phyloP scores from a whole-genome alignment of 345 rosid genomes.

The Orychophragmus violaceus region DNA sequence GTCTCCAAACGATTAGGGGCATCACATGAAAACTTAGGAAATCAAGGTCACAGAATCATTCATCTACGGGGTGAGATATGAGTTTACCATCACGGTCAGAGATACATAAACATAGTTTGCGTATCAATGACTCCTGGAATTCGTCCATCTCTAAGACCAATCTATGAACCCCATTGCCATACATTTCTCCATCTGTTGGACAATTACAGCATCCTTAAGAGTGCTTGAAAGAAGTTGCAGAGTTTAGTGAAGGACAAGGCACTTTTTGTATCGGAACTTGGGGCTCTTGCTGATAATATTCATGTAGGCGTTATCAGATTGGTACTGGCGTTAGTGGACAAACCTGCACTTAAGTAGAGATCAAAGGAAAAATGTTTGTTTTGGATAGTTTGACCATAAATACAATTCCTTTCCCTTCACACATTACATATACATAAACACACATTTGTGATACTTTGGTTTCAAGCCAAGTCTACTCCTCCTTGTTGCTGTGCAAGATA shows the following conservation, averaged over 20 bases:
- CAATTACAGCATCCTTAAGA: no score
- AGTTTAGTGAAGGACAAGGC: constrained; percentile 61
- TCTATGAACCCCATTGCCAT: no score
- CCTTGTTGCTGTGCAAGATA: constrained; percentile 83
- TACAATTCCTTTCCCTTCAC: not conserved
- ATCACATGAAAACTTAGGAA: no score
- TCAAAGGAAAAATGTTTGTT: not conserved
- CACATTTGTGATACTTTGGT: not conserved
- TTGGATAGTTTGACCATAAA: not conserved
- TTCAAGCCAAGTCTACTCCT: constrained; percentile 56
- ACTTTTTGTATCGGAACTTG: constrained; percentile 52
- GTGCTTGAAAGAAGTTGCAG: no score
- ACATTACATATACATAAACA: not conserved
- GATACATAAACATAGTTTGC: no score
- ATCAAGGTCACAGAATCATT: no score
- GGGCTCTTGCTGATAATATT: constrained; percentile 69
- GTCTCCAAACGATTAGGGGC: no score
- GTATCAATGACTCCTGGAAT: no score
- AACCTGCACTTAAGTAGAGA: constrained; percentile 21
- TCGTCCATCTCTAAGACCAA: no score
- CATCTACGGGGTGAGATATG: no score
- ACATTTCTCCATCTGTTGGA: no score
- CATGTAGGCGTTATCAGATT: constrained; percentile 47
- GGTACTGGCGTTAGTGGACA: constrained; percentile 55
- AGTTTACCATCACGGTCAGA: no score